Evolutionary conservation across 73 alveolate species (phyloP).

Genomic region (Symbiodinium pilosum): DNA sequence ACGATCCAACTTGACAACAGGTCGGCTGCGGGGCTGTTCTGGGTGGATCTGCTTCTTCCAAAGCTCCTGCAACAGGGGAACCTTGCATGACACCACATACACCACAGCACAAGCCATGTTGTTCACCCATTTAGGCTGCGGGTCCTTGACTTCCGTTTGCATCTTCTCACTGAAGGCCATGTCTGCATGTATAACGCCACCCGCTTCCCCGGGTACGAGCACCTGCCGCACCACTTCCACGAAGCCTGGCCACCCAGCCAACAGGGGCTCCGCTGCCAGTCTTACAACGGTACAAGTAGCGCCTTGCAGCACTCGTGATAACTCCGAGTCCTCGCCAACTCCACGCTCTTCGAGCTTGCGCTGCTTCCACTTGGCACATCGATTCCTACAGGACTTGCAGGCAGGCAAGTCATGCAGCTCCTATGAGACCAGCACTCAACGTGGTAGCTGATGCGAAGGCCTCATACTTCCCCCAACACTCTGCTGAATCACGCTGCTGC

Average conservation of each 20-base stretch:
- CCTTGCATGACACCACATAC: background rate
- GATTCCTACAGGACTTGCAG: background rate
- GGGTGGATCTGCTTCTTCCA: background rate
- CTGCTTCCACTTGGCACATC: conserved; percentile 2
- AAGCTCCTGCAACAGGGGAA: background rate
- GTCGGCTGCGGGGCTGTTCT: conserved; percentile 3
- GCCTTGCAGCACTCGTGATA: background rate
- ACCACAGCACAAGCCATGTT: too few relatives aligned
- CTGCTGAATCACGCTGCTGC: too few relatives aligned
- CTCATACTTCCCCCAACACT: too few relatives aligned
- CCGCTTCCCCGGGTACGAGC: background rate
- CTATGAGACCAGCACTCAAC: background rate
- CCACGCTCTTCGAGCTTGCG: background rate
- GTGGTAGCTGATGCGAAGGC: too few relatives aligned
- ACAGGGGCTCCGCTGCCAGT: too few relatives aligned
- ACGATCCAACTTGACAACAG: background rate
- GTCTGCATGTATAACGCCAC: background rate
- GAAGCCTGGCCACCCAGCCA: background rate
- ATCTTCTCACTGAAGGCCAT: background rate
- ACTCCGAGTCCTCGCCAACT: background rate
- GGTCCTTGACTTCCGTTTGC: background rate
- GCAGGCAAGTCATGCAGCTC: background rate
- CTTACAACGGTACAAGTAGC: too few relatives aligned
- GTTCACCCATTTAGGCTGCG: too few relatives aligned
- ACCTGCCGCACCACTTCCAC: background rate